Percentiles rank a stretch among this genome's conserved stretches.
phyloP scores from a whole-genome alignment of 208 protist species.

The Borovskyia barvae region DNA sequence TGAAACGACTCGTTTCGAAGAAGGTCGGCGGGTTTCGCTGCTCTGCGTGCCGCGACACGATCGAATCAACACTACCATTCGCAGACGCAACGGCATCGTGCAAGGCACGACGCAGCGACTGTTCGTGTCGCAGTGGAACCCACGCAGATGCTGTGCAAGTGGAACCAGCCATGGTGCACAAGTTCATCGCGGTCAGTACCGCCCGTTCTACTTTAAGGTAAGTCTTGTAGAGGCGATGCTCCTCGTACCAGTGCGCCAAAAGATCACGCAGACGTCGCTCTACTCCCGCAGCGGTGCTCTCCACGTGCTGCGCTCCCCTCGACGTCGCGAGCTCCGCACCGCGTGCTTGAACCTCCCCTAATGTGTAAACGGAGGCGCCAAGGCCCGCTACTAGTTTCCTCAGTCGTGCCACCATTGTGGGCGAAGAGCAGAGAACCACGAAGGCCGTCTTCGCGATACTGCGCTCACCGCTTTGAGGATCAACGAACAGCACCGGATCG shows the following conservation, averaged over 20 bases:
- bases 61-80: conserved; percentile 74
- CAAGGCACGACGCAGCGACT: conserved; percentile 51
- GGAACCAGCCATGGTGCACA: conserved; percentile 88
- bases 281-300: conserved; percentile 24
- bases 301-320: conserved; percentile 8
- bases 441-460: conserved; percentile 93
- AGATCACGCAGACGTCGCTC: conserved; percentile 37
- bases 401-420: conserved; percentile 86
- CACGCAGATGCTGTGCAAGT: conserved; percentile 93
- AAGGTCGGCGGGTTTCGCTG: conserved; percentile 94
- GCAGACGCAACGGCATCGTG: conserved; percentile 42
- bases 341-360: conserved; percentile 16
- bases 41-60: conserved; percentile 77
- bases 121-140: conserved; percentile 61
- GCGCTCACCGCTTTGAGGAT: conserved; percentile 75
- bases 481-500: conserved; percentile 89
- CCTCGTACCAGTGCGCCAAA: conserved; percentile 36
- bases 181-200: conserved; percentile 87
- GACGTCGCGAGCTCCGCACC: conserved; percentile 6
- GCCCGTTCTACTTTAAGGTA: conserved; percentile 49
- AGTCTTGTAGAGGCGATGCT: conserved; percentile 46
- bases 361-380: conserved; percentile 90
- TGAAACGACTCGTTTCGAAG: conserved; percentile 96
- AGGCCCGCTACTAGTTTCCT: conserved; percentile 95
- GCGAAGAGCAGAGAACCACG: conserved; percentile 96